Evolutionary conservation across 2,329 filamentous ascomycete species (phyloP).

Genomic region (Blumeria hordei): DNA sequence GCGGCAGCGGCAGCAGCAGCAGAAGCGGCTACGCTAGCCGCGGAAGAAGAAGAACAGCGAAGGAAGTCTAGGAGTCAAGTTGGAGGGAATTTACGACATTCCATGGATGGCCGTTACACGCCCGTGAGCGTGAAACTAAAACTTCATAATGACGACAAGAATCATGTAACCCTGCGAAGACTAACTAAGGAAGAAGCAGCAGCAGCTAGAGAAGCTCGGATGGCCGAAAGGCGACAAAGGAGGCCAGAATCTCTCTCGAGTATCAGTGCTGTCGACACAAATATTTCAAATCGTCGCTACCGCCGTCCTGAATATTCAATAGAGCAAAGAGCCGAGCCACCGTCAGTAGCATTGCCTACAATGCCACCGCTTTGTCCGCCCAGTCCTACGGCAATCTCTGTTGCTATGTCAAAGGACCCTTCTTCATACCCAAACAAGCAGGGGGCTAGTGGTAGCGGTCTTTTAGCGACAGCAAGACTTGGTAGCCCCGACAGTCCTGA

Average conservation of each 20-base stretch:
- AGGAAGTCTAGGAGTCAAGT: slow-evolving; percentile 8
- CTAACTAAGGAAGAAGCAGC: slow-evolving; percentile 35
- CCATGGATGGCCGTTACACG: slow-evolving; percentile 19
- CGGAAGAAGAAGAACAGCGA: slow-evolving; percentile 20
- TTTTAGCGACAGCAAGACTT: slow-evolving; percentile 6
- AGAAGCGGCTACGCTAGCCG: slow-evolving; percentile 23
- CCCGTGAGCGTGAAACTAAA: slow-evolving; percentile 34
- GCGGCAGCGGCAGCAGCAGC: slow-evolving; percentile 23
- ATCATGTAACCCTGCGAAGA: slow-evolving; percentile 35
- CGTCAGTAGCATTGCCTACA: slow-evolving; percentile 2
- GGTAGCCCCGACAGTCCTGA: slow-evolving; percentile 13
- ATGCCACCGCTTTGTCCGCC: slow-evolving; percentile 6
- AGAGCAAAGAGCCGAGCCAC: slow-evolving; percentile 17
- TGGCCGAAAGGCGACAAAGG: slow-evolving; percentile 17
- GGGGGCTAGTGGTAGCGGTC: background rate
- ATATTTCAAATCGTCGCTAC: slow-evolving; percentile 23
- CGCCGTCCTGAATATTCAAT: slow-evolving; percentile 24
- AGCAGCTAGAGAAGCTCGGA: slow-evolving; percentile 14
- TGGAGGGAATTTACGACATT: slow-evolving; percentile 3
- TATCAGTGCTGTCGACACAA: slow-evolving; percentile 30
- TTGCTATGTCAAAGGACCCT: slow-evolving; percentile 28
- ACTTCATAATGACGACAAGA: slow-evolving; percentile 30
- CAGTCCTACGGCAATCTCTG: slow-evolving; percentile 32
- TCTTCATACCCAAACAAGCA: slow-evolving; percentile 26
- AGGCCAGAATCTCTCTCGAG: slow-evolving; percentile 29